Evolutionary conservation across 208 protist species (phyloP).

Genomic region (Leishmania lainsoni): DNA sequence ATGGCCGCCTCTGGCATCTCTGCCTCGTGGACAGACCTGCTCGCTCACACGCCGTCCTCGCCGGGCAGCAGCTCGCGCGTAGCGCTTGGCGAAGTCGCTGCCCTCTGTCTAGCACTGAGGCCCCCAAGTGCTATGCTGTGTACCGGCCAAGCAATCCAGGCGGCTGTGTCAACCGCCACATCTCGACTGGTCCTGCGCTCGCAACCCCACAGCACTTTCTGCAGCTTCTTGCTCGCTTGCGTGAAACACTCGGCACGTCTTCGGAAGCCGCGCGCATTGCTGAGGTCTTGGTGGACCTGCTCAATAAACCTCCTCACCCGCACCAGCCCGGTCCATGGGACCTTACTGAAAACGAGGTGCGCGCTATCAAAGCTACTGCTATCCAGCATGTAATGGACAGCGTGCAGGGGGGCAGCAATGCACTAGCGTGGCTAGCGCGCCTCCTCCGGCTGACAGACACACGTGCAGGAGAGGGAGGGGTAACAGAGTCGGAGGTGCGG

Average conservation of each 20-base stretch:
- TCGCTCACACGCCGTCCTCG: neutral
- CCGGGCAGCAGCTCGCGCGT: conserved; percentile 18
- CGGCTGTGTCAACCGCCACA: neutral
- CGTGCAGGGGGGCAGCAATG: conserved; percentile 16
- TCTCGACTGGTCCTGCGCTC: neutral
- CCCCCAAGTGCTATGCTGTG: conserved; percentile 44
- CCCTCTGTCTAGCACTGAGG: conserved; percentile 38
- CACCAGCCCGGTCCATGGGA: conserved; percentile 53
- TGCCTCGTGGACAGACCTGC: conserved; percentile 22
- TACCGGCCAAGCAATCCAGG: conserved; percentile 34
- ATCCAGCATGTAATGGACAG: conserved; percentile 39
- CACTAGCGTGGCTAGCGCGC: conserved; percentile 35
- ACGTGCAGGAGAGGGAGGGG: neutral
- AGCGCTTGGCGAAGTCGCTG: conserved; percentile 31
- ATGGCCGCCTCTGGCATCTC: neutral
- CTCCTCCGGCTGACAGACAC: conserved; percentile 24
- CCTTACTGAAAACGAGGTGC: conserved; percentile 24
- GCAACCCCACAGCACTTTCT: conserved; percentile 38
- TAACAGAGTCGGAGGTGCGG: neutral
- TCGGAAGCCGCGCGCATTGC: conserved; percentile 27
- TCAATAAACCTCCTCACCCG: conserved; percentile 62
- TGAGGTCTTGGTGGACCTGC: conserved; percentile 47
- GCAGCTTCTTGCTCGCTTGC: conserved; percentile 18
- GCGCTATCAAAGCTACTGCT: conserved; percentile 22
- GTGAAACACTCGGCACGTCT: conserved; percentile 1